A percentile compares a stretch with the other conserved stretches of the same genome.
phyloP scores from a whole-genome alignment of 768 basidiomycete genomes.

The Russula compacta region DNA sequence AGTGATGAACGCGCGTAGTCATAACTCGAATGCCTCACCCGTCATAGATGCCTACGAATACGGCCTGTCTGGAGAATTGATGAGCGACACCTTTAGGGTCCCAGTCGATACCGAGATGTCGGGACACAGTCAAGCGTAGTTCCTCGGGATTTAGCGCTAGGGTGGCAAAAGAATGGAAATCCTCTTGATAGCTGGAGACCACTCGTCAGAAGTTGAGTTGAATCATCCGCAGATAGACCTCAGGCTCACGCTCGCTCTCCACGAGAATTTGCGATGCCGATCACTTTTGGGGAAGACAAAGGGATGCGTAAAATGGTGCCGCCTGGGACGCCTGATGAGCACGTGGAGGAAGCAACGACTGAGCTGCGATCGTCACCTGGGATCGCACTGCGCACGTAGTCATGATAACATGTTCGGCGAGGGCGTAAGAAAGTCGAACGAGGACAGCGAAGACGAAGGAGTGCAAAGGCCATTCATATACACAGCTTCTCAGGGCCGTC shows the following conservation, averaged over 20 bases:
- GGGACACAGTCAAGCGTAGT: constrained; percentile 54
- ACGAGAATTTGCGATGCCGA: constrained; percentile 66
- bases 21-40: constrained; percentile 44
- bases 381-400: constrained; percentile 50
- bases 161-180: constrained; percentile 69
- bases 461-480: constrained; percentile 10
- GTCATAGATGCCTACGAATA: constrained; percentile 88
- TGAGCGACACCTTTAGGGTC: constrained; percentile 46
- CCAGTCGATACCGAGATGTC: constrained; percentile 61
- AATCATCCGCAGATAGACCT: background rate
- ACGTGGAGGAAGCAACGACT: background rate
- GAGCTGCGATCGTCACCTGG: constrained; percentile 28
- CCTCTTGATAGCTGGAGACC: constrained; percentile 71
- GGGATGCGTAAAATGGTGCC: constrained; percentile 55
- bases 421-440: background rate
- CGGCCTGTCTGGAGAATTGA: constrained; percentile 59
- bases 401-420: constrained; percentile 42
- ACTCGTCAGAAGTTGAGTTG: constrained; percentile 11
- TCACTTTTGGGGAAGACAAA: constrained; percentile 65
- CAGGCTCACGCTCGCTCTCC: constrained; percentile 58
- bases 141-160: constrained; percentile 72
- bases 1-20: background rate
- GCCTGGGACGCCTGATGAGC: constrained; percentile 30
- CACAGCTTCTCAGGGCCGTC: background rate
- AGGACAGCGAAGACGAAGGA: background rate